Evolutionary conservation across 2,329 filamentous ascomycete genomes (phyloP).

Genomic region (Aaosphaeria arxii): DNA sequence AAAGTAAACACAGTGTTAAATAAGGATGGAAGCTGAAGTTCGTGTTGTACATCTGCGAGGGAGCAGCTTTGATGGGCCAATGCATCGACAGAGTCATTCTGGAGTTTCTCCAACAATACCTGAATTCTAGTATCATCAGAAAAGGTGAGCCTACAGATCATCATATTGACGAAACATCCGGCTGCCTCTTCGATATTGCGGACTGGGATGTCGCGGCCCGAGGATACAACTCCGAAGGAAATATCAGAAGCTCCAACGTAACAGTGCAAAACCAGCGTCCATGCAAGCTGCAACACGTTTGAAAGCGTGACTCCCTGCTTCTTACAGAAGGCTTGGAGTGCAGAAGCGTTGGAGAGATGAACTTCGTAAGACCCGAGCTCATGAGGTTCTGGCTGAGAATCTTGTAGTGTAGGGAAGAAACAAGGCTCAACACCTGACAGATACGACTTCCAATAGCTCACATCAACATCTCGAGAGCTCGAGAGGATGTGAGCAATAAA

Average conservation of each 20-base stretch:
- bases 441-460: constrained; percentile 47
- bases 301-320: constrained; percentile 46
- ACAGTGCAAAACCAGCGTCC: constrained; percentile 50
- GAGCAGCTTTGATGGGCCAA: constrained; percentile 52
- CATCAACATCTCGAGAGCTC: constrained; percentile 26
- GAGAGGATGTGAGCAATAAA: constrained; percentile 35
- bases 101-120: constrained; percentile 43
- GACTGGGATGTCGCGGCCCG: constrained; percentile 53
- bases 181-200: constrained; percentile 48
- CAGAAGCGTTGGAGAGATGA: constrained; percentile 27
- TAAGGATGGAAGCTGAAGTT: constrained; percentile 28
- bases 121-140: constrained; percentile 31
- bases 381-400: constrained; percentile 31
- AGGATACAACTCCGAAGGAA: constrained; percentile 54
- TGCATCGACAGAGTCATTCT: constrained; percentile 46
- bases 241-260: constrained; percentile 50
- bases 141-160: constrained; percentile 49
- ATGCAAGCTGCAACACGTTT: constrained; percentile 51
- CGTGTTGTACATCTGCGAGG: constrained; percentile 35
- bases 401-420: constrained; percentile 42
- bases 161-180: constrained; percentile 56
- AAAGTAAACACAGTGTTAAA: constrained; percentile 39
- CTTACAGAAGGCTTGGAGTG: constrained; percentile 36
- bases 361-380: constrained; percentile 39
- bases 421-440: constrained; percentile 46